Evolutionary conservation across 352 stramenopile species (phyloP).

Genomic region (Pythium phragmitis): DNA sequence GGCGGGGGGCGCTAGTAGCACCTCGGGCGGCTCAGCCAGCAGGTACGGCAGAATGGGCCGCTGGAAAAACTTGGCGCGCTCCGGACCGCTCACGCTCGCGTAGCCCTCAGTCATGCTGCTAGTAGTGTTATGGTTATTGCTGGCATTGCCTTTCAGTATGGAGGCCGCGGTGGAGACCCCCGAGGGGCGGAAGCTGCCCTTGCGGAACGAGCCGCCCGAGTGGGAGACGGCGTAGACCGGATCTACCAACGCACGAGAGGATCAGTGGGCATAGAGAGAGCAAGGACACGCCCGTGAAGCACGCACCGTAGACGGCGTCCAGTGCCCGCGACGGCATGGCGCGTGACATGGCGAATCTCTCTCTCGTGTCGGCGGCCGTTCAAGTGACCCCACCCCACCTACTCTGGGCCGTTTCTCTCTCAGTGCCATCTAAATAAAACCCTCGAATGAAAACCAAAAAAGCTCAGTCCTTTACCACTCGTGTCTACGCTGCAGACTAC

Average conservation of each 20-base stretch:
- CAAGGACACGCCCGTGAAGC: neutral
- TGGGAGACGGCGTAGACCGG: conserved; percentile 76
- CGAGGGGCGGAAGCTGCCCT: conserved; percentile 28
- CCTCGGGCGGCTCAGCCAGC: conserved; percentile 81
- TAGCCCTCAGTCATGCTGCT: conserved; percentile 37
- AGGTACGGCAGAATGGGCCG: conserved; percentile 88
- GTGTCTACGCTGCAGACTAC: neutral
- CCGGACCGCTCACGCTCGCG: conserved; percentile 55
- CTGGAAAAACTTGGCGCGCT: conserved; percentile 90
- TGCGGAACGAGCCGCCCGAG: conserved; percentile 58
- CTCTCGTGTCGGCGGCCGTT: no score
- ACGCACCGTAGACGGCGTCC: conserved; percentile 74
- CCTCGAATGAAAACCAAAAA: neutral
- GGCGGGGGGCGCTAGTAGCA: conserved; percentile 68
- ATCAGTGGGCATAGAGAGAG: neutral
- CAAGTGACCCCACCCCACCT: no score
- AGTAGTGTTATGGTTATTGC: conserved; percentile 23
- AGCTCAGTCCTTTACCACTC: neutral
- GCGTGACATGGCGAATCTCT: conserved; percentile 44
- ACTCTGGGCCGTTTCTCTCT: neutral
- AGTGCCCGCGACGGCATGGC: conserved; percentile 58
- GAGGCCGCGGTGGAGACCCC: conserved; percentile 21
- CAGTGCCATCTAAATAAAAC: neutral
- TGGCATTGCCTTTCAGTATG: conserved; percentile 27
- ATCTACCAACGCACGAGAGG: conserved; percentile 32